These are phyloP conservation scores for Zymoseptoria passerinii DNA, from an alignment of 2,329 filamentous ascomycete genomes.

Conservation along the genomic window DNA sequence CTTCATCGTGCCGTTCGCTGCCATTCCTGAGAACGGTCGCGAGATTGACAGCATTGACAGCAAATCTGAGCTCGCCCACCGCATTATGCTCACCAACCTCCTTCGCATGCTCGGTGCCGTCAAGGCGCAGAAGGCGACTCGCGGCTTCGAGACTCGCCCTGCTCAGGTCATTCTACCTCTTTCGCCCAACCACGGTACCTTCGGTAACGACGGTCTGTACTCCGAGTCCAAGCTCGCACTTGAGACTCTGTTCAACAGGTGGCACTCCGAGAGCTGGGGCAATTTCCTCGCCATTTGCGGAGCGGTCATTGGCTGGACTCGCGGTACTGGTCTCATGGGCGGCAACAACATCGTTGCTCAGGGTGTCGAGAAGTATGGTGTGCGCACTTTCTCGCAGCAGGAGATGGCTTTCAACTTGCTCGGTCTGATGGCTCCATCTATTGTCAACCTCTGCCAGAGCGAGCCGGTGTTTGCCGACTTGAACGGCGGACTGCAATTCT, in stretches of 20 bases:
- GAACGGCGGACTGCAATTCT: conserved; percentile 95
- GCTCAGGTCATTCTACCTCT: conserved; percentile 93
- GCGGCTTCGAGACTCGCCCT: conserved; percentile 87
- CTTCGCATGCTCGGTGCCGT: conserved; percentile 82
- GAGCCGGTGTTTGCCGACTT: conserved; percentile 96
- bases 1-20: conserved; percentile 90
- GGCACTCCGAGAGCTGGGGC: conserved; percentile 95
- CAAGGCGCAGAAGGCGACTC: conserved; percentile 80
- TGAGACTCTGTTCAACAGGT: conserved; percentile 96
- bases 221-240: conserved; percentile 95
- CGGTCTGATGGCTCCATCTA: conserved; percentile 85
- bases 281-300: conserved; percentile 98
- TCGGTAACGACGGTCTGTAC: conserved; percentile 95
- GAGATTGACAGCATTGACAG: conserved; percentile 96
- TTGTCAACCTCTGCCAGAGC: conserved; percentile 90
- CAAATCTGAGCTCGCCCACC: conserved; percentile 93
- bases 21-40: conserved; percentile 94
- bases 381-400: conserved; percentile 96
- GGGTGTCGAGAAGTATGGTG: conserved; percentile 90
- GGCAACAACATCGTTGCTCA: conserved; percentile 97
- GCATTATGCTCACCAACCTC: conserved; percentile 98
- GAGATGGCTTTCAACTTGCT: conserved; percentile 99
- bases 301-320: conserved; percentile 97
- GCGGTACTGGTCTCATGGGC: conserved; percentile 94
- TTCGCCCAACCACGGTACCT: conserved; percentile 96